Evolutionary conservation across 2,329 filamentous ascomycete species (phyloP), one percentile per base, ranked within the genome.

Genomic region (Zasmidium cellare): DNA sequence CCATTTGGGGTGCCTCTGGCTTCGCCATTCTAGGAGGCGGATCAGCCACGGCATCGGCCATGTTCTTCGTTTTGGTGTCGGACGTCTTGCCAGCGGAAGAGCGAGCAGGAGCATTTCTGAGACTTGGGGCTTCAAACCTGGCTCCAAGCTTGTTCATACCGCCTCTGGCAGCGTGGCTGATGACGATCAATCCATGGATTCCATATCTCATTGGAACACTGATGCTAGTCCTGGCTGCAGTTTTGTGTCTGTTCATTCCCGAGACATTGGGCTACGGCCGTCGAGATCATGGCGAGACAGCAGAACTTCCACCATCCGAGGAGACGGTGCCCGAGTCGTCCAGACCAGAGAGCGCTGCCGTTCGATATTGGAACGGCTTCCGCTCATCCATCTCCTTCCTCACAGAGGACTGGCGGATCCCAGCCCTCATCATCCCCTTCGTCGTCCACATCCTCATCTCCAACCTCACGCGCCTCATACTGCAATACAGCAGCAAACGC

Each of bases 401-500:
- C 2, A 59, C 60, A 9, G 46, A 62, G 1, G 73, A 74, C 56
- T 65, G 59, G 51, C 68, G 72, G 16, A 56, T 76, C n/a, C 51
- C 67, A n/a, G 56, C 66, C 1, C 62, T 74, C 9, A 62, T 72
- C 45, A 23, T 66, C 18, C 58, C 68, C 12, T 74, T 72, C 61
- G 24, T 62, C 18, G 28, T 66, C 22, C 70, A 73, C 54, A 61
- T 67, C 20, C 64, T 73, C 46, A 47, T 72, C 45, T 62, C 51
- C 20, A 52, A 46, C 20, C 53, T 57, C 23, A 41, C 44, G 7
- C 72, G 75, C 3, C 58, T 81, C 20, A 58, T 83, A 5, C 64
- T 84, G 2, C 84, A 85, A 64, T 84, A 84, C 64, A 74, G 80
- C 54, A 80, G 78, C 1, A 80, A 78, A 49, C 75, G 81, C 5